Evolutionary conservation across 768 basidiomycete genomes (phyloP), one percentile per base, ranked within the genome.

Genomic region (Suillus brevipes): DNA sequence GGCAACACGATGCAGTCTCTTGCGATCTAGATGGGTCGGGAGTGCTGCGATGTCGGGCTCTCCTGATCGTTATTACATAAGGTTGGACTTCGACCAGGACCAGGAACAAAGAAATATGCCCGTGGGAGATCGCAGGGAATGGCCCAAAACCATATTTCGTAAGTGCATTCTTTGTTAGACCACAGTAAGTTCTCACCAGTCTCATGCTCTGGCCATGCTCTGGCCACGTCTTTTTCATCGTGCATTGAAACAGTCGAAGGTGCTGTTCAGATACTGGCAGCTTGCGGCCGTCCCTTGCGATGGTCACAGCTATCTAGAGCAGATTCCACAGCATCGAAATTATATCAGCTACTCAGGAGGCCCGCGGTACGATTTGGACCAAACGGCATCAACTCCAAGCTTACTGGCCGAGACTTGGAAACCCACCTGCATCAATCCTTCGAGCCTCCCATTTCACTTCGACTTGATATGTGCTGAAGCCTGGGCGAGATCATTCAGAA

Each of bases 391-490:
- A 86, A 92, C 16, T 67, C 71, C 87, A 67, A 28, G 25, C 50
- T 78, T 61, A 4, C 75, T 90, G 89, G 86, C 9, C 77, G 79
- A n/a, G 34, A 7, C 34, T 34, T 4, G 5, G 76, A 77, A 4
- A 79, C 91, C 37, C 78, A 80, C 50, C 73, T 89, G 2, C 77
- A 89, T 8, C 81, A 78, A 1, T 88, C 87, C 6, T 81, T 91
- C 14, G 88, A 91, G 72, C 72, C 85, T 92, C 53, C 89, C 90
- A 0, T 77, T 81, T 36, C 83, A 85, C 4, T 92, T 91, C 72
- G 82, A 87, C 68, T 78, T 80, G 50, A 89, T 16, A 28, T 50
- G 89, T 2, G 83, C 84, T 9, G 50, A 16, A 8, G 25, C 16
- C 14, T 40, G 37, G 38, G 57, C 6, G 10, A 25, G 23, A 63